These are phyloP conservation scores for Rhinocladiella mackenziei DNA, from an alignment of 2,329 filamentous ascomycete genomes.

Conservation along the genomic window DNA sequence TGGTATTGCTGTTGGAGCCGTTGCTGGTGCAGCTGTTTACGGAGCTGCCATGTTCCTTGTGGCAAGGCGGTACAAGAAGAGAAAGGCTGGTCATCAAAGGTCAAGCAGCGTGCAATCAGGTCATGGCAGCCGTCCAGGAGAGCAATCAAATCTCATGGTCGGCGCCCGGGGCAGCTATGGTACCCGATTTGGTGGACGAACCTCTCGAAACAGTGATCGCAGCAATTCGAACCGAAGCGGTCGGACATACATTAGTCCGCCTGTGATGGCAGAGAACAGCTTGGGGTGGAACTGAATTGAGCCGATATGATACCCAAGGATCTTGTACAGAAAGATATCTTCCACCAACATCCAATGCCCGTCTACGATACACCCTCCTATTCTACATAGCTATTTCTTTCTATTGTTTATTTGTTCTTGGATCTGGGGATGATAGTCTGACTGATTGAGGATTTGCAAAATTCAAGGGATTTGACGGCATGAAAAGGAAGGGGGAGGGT, in stretches of 20 bases:
- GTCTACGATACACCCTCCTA: constrained; percentile 18
- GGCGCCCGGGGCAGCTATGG: constrained; percentile 55
- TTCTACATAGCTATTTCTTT: constrained; percentile 12
- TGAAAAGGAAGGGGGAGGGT: too few species aligned
- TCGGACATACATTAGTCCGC: constrained; percentile 74
- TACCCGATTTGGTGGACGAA: constrained; percentile 39
- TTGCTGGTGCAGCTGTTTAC: constrained; percentile 77
- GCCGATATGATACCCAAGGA: background rate
- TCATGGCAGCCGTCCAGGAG: constrained; percentile 44
- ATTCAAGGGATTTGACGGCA: background rate
- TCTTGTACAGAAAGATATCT: constrained; percentile 18
- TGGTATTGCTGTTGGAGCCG: constrained; percentile 70
- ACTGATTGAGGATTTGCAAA: background rate
- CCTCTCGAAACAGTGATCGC: constrained; percentile 64
- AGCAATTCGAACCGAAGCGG: constrained; percentile 50
- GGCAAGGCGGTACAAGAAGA: constrained; percentile 84
- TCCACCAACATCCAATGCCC: constrained; percentile 16
- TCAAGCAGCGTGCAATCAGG: constrained; percentile 65
- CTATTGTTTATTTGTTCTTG: constrained; percentile 5
- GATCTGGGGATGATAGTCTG: background rate
- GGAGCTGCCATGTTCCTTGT: constrained; percentile 93
- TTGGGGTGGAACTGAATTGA: constrained; percentile 82
- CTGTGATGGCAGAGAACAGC: constrained; percentile 89
- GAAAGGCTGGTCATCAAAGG: constrained; percentile 71
- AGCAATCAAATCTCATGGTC: constrained; percentile 37